Base-by-base conservation (phyloP, 306 rosid genomes). In the Vigna trinervia region DNA sequence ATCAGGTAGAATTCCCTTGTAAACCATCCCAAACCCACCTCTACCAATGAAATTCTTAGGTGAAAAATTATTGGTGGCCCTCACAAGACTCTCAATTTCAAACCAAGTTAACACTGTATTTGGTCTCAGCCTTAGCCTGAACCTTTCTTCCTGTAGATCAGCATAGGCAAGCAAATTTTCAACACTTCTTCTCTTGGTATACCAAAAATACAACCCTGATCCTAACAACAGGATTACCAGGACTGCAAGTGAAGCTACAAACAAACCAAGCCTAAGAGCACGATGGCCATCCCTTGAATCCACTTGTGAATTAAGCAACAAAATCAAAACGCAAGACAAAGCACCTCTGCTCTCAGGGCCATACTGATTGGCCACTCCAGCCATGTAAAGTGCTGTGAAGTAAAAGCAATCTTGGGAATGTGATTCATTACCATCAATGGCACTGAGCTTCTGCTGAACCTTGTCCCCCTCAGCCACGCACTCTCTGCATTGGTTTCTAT, bases 1-100 rank as follows among this genome's bases (percentile, higher is more conserved):
- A 81, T 92, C 93, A n/a, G 84, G 62, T 57, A 95, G 82, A 71
- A 75, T 71, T 36, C 98, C 98, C 82, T 87, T 89, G 83, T 87
- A 88, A 81, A 95, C 97, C 45, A 82, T 38, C 56, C 97, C 96
- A 85, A 84, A 90, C 22, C 97, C 99, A 60, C 99, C 99, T 80
- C 90, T 83, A 13, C 99, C 99, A 14, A 95, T 73, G 9, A 95
- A 92, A 67, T 92, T 95, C 75, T 71, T 87, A 15, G 88, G 77
- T 20, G 97, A 88, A 80, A 95, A 95, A 9, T 87, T 81, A 20
- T 78, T 47, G 2, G 99, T 92, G 20, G 90, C 99, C 82, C 80
- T 90, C 82, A 87, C 88, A 71, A 92, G 92, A n/a, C 89, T 97
- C 85, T 92, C 85, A 82, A 92, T 82, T 23, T 95, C 87, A 73